Percentiles rank a stretch among this genome's conserved stretches.
These are phyloP conservation scores for Zoysia pacifica DNA, from an alignment of 176 grass and related monocot species.

Conservation along the genomic window DNA sequence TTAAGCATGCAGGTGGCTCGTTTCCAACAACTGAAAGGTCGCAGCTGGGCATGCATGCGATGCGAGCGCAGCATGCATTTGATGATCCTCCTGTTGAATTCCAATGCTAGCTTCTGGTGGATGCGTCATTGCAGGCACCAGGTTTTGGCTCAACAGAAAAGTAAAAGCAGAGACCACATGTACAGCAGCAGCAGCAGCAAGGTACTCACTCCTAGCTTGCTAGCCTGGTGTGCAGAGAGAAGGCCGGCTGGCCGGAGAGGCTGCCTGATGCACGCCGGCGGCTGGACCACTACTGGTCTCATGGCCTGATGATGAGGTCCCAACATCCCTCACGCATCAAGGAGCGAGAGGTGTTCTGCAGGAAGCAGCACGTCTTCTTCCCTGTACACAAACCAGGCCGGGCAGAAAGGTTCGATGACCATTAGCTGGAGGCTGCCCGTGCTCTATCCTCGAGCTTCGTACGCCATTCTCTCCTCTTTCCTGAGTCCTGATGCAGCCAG, in stretches of 20 bases:
- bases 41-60: neutral
- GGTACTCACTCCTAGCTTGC: neutral
- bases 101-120: neutral
- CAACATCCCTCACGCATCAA: neutral
- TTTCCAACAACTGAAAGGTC: neutral
- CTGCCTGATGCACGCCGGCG: constrained; percentile 8
- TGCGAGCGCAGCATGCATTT: neutral
- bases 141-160: neutral
- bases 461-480: neutral
- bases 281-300: constrained; percentile 1
- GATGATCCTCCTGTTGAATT: neutral
- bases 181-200: neutral
- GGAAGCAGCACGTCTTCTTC: neutral
- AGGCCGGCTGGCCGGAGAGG: neutral
- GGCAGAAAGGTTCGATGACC: neutral
- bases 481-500: too few relatives aligned
- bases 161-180: constrained; percentile 14
- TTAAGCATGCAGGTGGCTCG: neutral
- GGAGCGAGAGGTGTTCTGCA: neutral
- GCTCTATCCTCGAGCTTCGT: neutral
- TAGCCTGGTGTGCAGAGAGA: neutral
- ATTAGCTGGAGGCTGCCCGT: neutral
- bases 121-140: neutral
- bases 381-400: neutral
- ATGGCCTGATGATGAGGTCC: neutral